Base-by-base conservation (phyloP, 2,329 filamentous ascomycete genomes). In the Microsporum canis region DNA sequence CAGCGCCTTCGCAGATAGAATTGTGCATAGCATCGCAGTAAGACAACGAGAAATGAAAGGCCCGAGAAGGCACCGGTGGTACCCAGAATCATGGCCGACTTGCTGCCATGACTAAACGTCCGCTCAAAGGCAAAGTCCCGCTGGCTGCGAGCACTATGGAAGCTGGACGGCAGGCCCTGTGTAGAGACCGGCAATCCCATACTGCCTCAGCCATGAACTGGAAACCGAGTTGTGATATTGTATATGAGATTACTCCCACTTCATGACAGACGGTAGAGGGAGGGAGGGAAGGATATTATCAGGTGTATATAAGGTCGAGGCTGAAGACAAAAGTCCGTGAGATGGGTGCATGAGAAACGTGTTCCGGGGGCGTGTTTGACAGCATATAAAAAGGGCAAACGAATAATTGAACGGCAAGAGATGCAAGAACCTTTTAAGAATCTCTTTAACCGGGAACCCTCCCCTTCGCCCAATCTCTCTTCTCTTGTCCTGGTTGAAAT, bases 1-100 rank as follows among this genome's bases (percentile, higher is more conserved):
- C 62, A 59, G 17, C 57, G 45, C 31, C 45, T 63, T n/a, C 59
- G 51, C 4, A 65, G 45, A 34, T 31, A 43, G 10, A 58, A 36
- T 31, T 63, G 61, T 39, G 58, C 56, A 57, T 66, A 66, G 45
- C 61, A 58, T 31, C 65, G 64, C 10, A 63, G 51, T 4, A 64
- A 12, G 17, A 65, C 58, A 8, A 64, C 43, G 10, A 65, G 43
- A 43, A 60, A 45, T 12, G 63, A 58, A 41, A 64, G 39, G 0
- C 60, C 64, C 6, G 63, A 59, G n/a, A 66, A 62, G 31, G 63
- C 57, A 10, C 62, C 64, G 23, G 62, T 53, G 12, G 63, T 27
- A 10, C 63, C 57, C 14, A 66, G 39, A 43, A 66, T 62, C 57
- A 63, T 39, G 6, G 62, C 57, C 27, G 53, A 60, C 38, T 58